Conservation (phyloP, 2,329 filamentous ascomycete genomes). For the Didymella sp. region DNA sequence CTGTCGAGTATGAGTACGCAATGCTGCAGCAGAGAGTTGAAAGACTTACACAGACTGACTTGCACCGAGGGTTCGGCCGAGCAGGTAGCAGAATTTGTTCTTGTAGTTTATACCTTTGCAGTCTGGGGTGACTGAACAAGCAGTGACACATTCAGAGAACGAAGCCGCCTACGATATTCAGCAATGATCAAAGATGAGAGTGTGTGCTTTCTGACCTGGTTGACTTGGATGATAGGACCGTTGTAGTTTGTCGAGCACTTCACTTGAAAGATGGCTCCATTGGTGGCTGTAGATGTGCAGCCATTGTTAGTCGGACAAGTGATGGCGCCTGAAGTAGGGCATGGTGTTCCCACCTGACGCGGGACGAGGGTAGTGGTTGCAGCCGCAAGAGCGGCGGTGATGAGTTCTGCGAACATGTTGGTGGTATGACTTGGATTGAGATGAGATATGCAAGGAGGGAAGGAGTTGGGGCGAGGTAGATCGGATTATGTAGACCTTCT, state of each 20-base stretch:
- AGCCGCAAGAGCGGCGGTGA: conserved; percentile 2
- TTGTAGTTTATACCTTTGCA: conserved; percentile 22
- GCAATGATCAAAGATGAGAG: background rate
- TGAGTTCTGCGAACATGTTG: conserved; percentile 6
- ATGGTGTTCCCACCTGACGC: background rate
- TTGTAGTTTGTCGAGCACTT: conserved; percentile 20
- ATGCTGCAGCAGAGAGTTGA: background rate
- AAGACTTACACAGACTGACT: background rate
- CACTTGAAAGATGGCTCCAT: conserved; percentile 19
- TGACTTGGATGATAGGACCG: conserved; percentile 12
- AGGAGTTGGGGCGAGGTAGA: background rate
- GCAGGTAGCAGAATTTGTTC: conserved; percentile 22
- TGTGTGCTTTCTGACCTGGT: background rate
- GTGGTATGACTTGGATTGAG: background rate
- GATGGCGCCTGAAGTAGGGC: background rate
- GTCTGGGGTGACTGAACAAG: conserved; percentile 8
- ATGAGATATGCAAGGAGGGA: background rate
- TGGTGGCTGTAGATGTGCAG: conserved; percentile 16
- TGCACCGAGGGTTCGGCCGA: conserved; percentile 11
- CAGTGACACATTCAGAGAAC: conserved; percentile 20
- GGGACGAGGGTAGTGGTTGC: conserved; percentile 1
- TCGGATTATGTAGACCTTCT: background rate
- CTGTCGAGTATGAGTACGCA: background rate
- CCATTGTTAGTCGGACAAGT: conserved; percentile 19
- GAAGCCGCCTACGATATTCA: conserved; percentile 9